Evolutionary conservation across 2,329 filamentous ascomycete species (phyloP).

Genomic region (Camillea tinctor): DNA sequence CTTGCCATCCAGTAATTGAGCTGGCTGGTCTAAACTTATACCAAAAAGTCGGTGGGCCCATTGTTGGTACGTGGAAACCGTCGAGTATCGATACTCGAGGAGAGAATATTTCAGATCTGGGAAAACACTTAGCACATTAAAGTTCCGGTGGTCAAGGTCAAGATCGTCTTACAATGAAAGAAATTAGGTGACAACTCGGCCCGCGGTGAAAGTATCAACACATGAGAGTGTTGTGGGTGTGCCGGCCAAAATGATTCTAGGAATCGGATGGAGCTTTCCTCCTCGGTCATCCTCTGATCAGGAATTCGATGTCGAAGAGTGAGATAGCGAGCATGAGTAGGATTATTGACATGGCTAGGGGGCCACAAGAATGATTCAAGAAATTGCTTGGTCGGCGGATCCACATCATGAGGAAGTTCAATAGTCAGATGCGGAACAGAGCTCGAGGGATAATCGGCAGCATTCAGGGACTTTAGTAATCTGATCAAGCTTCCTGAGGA

Average conservation of each 20-base stretch:
- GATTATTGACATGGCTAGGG: constrained; percentile 39
- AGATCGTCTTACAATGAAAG: constrained; percentile 65
- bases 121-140: not conserved
- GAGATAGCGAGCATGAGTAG: constrained; percentile 52
- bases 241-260: constrained; percentile 86
- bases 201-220: constrained; percentile 82
- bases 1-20: constrained; percentile 60
- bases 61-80: constrained; percentile 40
- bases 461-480: constrained; percentile 71
- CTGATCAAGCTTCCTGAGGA: constrained; percentile 74
- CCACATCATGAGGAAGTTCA: constrained; percentile 73
- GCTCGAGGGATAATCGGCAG: constrained; percentile 73
- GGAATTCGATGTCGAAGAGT: constrained; percentile 74
- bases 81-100: constrained; percentile 75
- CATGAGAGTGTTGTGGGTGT: constrained; percentile 62
- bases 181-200: constrained; percentile 77
- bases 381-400: constrained; percentile 62
- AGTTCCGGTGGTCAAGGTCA: not conserved
- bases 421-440: constrained; percentile 74
- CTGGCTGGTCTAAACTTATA: constrained; percentile 75
- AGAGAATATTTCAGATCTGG: constrained; percentile 72
- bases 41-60: constrained; percentile 64
- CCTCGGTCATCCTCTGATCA: constrained; percentile 56
- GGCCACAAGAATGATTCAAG: constrained; percentile 69
- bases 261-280: constrained; percentile 72